phyloP scores from a whole-genome alignment of 1,139 yeast genomes.

The Scheffersomyces cryptocercus region DNA sequence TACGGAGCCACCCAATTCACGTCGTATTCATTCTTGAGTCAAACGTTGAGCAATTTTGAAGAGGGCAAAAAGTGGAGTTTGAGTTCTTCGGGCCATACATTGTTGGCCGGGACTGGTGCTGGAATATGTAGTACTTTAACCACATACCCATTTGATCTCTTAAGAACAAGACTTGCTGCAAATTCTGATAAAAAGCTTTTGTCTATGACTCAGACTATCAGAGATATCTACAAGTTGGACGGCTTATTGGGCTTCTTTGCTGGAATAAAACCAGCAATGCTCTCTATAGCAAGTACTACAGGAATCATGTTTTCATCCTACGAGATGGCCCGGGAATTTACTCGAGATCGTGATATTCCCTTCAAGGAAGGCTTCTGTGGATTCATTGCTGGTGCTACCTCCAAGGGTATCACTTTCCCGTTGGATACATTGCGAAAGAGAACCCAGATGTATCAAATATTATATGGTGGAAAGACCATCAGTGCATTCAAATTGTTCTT shows the following conservation, averaged over 20 bases:
- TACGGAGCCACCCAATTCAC: conserved; percentile 89
- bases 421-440: conserved; percentile 81
- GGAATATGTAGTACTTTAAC: conserved; percentile 71
- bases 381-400: conserved; percentile 69
- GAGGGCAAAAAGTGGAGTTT: conserved; percentile 21
- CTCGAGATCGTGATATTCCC: conserved; percentile 32
- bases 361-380: conserved; percentile 70
- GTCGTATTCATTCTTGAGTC: conserved; percentile 60
- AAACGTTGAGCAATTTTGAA: conserved; percentile 34
- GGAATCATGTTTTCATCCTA: conserved; percentile 73
- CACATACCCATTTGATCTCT: conserved; percentile 86
- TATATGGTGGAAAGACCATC: conserved; percentile 9
- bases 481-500: conserved; percentile 27
- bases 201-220: conserved; percentile 46
- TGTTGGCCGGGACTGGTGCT: conserved; percentile 73
- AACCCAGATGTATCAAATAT: conserved; percentile 59
- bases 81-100: conserved; percentile 46
- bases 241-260: conserved; percentile 61
- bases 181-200: conserved; percentile 43
- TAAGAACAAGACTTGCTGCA: conserved; percentile 82
- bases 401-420: conserved; percentile 81
- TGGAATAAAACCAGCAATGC: conserved; percentile 64
- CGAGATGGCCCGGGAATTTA: conserved; percentile 43
- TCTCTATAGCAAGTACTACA: conserved; percentile 64
- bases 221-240: conserved; percentile 43